Evolutionary conservation across 768 basidiomycete species (phyloP).

Genomic region (Suillus luteus): DNA sequence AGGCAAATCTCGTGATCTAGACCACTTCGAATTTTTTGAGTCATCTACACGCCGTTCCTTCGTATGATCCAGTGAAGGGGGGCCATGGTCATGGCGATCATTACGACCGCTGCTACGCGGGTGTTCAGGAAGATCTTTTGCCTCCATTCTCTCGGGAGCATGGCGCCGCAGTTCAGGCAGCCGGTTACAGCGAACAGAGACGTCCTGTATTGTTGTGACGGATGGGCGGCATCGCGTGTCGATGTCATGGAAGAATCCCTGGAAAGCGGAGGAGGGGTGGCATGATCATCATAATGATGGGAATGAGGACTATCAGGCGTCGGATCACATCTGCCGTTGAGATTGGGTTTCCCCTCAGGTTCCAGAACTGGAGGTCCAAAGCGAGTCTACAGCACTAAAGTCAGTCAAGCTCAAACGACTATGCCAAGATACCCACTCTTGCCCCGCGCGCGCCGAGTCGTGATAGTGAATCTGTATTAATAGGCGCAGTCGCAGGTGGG

Average conservation of each 20-base stretch:
- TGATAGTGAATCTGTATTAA: background rate
- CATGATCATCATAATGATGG: constrained; percentile 23
- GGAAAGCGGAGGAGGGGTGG: constrained; percentile 31
- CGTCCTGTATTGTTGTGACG: background rate
- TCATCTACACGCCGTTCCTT: background rate
- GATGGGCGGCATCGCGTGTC: constrained; percentile 18
- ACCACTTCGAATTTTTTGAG: background rate
- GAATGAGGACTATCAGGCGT: constrained; percentile 22
- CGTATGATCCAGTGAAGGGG: background rate
- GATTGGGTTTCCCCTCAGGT: background rate
- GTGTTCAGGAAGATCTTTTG: background rate
- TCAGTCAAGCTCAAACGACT: background rate
- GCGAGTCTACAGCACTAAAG: constrained; percentile 26
- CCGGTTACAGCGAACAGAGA: constrained; percentile 4
- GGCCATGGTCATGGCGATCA: background rate
- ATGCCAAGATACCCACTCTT: background rate
- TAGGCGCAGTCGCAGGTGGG: background rate
- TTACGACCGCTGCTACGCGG: background rate
- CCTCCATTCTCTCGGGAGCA: too few relatives aligned
- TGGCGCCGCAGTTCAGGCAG: background rate
- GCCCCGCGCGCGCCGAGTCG: background rate
- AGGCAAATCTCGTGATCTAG: background rate
- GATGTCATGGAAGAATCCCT: constrained; percentile 32
- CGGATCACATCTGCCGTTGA: background rate
- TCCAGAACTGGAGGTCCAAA: constrained; percentile 32